Evolutionary conservation across 495 filamentous ascomycete species (phyloP).

Genomic region (Penicillium riverlandense): DNA sequence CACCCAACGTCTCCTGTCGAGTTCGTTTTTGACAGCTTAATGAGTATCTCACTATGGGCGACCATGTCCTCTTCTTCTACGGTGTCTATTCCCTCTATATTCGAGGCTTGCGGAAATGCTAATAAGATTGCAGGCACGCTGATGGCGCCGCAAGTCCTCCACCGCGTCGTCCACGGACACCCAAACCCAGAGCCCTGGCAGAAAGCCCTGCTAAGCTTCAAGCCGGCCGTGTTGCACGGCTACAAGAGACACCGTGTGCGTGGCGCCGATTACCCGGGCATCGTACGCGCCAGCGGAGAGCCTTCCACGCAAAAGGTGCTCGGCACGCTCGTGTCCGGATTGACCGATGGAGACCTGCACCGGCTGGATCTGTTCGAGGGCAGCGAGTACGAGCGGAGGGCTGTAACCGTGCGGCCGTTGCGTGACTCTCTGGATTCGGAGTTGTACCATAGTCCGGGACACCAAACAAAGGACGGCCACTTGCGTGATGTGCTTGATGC

Average conservation of each 20-base stretch:
- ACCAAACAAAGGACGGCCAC: slow-evolving; percentile 4
- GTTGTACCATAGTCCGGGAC: too few relatives aligned
- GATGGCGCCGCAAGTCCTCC: slow-evolving; percentile 78
- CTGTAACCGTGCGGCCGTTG: slow-evolving; percentile 51
- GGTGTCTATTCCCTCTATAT: slow-evolving; percentile 19
- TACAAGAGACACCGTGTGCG: slow-evolving; percentile 63
- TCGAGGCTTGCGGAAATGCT: not conserved
- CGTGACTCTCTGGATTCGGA: slow-evolving; percentile 21
- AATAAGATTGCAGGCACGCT: slow-evolving; percentile 32
- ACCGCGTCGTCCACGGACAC: slow-evolving; percentile 69
- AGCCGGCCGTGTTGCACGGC: slow-evolving; percentile 67
- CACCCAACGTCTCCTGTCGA: not conserved
- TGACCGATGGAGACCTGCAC: slow-evolving; percentile 68
- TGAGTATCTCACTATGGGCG: slow-evolving; percentile 22
- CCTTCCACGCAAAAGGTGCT: slow-evolving; percentile 39
- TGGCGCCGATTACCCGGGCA: slow-evolving; percentile 77
- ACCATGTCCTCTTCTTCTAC: slow-evolving; percentile 51
- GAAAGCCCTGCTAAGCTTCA: slow-evolving; percentile 51
- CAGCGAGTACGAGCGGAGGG: slow-evolving; percentile 53
- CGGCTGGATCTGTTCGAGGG: slow-evolving; percentile 85
- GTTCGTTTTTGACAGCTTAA: not conserved
- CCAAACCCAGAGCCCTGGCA: slow-evolving; percentile 40
- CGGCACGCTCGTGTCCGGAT: slow-evolving; percentile 71
- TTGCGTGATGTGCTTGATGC: slow-evolving; percentile 26
- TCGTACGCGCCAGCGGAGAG: slow-evolving; percentile 37